Evolutionary conservation across 371 early-diverging fungal genomes (phyloP).

Genomic region (Saksenaea vasiformis): DNA sequence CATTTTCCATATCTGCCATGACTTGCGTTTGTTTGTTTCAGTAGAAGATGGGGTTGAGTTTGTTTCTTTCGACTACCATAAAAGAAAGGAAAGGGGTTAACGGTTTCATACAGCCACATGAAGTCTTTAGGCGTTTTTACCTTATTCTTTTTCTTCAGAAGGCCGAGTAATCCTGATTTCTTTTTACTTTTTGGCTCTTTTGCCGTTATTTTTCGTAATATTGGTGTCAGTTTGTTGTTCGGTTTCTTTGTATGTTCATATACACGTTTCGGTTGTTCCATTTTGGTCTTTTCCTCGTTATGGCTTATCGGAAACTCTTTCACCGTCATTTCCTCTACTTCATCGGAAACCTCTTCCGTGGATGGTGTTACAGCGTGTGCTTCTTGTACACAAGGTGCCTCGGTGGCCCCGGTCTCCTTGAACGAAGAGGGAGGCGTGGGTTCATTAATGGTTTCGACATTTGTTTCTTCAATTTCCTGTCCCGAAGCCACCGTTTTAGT

Average conservation of each 20-base stretch:
- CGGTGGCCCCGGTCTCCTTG: slow-evolving; percentile 4
- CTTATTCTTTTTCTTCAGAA: neutral
- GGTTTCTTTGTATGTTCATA: slow-evolving; percentile 1
- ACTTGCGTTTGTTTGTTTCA: slow-evolving; percentile 1
- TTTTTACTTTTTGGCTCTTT: neutral
- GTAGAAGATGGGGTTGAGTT: neutral
- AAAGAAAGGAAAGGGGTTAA: neutral
- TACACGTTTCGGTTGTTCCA: slow-evolving; percentile 1
- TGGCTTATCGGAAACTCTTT: neutral
- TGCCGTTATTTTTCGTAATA: neutral
- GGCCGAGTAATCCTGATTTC: neutral
- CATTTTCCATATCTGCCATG: slow-evolving; percentile 1
- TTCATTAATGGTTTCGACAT: neutral
- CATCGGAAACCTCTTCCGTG: slow-evolving; percentile 1
- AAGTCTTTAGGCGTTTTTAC: neutral
- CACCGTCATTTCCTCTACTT: neutral
- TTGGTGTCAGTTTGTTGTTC: neutral
- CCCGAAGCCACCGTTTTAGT: neutral
- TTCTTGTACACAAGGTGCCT: neutral
- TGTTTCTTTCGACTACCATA: neutral
- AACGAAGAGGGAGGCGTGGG: neutral
- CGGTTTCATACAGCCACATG: neutral
- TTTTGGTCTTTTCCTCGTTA: neutral
- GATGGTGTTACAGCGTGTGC: neutral
- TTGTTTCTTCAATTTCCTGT: neutral